Evolutionary conservation across 2,329 filamentous ascomycete genomes (phyloP), one percentile per base, ranked within the genome.

Genomic region (Alternaria brassicicola): DNA sequence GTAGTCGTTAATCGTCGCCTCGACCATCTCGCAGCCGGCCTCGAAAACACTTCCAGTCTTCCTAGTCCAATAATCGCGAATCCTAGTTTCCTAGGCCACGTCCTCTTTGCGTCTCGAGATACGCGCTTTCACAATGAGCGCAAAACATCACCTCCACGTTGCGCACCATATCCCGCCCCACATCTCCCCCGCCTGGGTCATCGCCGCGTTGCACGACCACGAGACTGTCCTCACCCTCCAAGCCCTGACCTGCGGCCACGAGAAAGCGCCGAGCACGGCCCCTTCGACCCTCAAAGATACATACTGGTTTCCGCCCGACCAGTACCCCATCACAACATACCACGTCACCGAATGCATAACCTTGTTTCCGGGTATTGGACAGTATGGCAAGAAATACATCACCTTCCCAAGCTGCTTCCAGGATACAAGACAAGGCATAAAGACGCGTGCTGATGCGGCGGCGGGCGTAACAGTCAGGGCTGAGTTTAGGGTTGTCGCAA

Each of bases 201-300:
- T 76, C 45, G 63, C 63, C 35, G 72, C 73, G 2, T 68, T 77
- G 12, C 74, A 77, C 57, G 66, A 77, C 59, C 74, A 77, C 66
- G 66, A 66, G 51, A 76, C 71, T 1, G 66, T 67, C 35, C 68
- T 77, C 36, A 69, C 66, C 4, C 67, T 76, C 17, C 74, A 76
- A 62, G 70, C 73, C 38, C 68, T 76, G 10, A 76, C 72, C 1
- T 66, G 66, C 12, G 61, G 66, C 38, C 68, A 76, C 52, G 52
- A 65, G 25, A 70, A 71, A 46, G 67, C 73, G 9, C 60, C 65
- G 19, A 45, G 47, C 3, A 73, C 70, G 13, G 52, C 61, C 2
- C 62, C 67, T 15, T 61, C 66, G 15, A 69, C 62, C 3, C 62
- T 68, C 33, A 74, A 70, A 61, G 74, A 77, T 52, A 74, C 72